A percentile compares a stretch with the other conserved stretches of the same genome.
Evolutionary conservation across 106 monocot species (phyloP).

Genomic region (Cymbidium sinense): DNA sequence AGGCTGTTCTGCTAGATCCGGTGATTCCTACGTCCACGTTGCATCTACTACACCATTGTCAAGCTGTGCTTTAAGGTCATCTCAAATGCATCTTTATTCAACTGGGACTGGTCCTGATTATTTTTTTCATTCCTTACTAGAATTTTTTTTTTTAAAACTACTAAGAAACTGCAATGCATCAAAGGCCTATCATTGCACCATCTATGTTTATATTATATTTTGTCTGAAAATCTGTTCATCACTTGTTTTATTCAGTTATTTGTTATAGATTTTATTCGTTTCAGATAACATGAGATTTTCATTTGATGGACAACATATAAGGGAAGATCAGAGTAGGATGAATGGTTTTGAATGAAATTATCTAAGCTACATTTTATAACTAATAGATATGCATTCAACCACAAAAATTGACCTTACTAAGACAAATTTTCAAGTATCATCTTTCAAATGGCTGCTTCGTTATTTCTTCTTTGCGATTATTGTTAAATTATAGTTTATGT

Average conservation of each 20-base stretch:
- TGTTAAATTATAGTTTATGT: not conserved
- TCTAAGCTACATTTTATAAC: not conserved
- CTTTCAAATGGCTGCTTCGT: not conserved
- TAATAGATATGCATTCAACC: not conserved
- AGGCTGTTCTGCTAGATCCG: too few species aligned
- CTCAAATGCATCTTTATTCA: too few species aligned
- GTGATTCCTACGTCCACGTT: too few species aligned
- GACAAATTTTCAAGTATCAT: not conserved
- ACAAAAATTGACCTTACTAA: not conserved
- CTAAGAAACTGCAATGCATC: too few species aligned
- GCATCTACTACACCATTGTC: too few species aligned
- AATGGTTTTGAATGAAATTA: not conserved
- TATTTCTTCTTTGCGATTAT: not conserved
- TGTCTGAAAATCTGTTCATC: not conserved
- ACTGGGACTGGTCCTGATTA: too few species aligned
- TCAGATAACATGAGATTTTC: not conserved
- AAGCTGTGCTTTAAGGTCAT: too few species aligned
- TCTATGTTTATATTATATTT: not conserved
- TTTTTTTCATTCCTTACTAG: too few species aligned
- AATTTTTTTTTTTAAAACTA: too few species aligned
- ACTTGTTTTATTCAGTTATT: not conserved
- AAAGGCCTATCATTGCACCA: not conserved
- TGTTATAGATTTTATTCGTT: not conserved
- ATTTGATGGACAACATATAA: too few species aligned
- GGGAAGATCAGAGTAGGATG: not conserved